These are phyloP conservation scores for Cordyceps tenuipes DNA, from an alignment of 2,329 filamentous ascomycete species.

Conservation along the genomic window DNA sequence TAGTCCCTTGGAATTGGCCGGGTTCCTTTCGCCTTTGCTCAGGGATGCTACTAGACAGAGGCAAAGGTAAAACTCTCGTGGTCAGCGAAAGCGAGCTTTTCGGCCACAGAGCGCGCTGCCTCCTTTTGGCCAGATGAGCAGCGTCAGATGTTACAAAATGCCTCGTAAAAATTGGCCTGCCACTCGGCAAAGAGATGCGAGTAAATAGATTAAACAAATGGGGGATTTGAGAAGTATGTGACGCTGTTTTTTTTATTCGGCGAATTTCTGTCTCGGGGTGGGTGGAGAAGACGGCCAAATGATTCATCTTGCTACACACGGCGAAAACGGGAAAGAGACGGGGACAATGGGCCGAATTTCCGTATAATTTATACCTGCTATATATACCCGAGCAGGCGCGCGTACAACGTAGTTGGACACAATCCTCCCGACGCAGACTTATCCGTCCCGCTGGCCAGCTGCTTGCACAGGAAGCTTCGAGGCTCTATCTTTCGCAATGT, in stretches of 20 bases:
- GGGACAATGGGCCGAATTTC: neutral
- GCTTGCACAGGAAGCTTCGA: constrained; percentile 42
- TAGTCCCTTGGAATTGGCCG: too few species aligned
- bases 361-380: too few species aligned
- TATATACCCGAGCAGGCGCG: too few species aligned
- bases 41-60: too few species aligned
- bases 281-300: neutral
- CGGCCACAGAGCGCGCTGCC: neutral
- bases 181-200: neutral
- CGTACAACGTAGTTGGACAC: too few species aligned
- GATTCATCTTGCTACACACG: neutral
- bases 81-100: neutral
- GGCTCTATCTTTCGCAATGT: constrained; percentile 76
- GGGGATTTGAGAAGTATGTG: neutral
- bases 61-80: neutral
- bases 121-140: neutral
- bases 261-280: neutral
- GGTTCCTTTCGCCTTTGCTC: neutral
- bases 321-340: neutral
- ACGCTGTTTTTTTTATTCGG: neutral
- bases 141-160: neutral
- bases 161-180: neutral
- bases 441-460: neutral
- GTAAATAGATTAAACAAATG: neutral
- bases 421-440: neutral